Conservation (phyloP, 495 filamentous ascomycete genomes). For the Aspergillus bertholletiae region DNA sequence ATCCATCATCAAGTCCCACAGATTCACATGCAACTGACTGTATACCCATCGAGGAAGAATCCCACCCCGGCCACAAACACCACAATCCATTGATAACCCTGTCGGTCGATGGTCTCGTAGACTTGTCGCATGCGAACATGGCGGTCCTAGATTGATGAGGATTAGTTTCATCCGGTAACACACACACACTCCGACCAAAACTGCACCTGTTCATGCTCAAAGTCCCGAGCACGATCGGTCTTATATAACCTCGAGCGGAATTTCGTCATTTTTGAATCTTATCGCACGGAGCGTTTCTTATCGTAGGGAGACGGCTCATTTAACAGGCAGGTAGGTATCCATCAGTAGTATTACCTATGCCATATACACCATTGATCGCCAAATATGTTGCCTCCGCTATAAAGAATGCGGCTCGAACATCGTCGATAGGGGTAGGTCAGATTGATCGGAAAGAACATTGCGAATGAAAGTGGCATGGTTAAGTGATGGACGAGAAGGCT, state of each 20-base stretch:
- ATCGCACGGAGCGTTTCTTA: too few relatives aligned
- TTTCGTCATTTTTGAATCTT: slow-evolving; percentile 25
- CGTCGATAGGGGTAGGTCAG: background rate
- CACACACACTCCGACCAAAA: background rate
- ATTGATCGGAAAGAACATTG: too few relatives aligned
- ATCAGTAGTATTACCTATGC: too few relatives aligned
- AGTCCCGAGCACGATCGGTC: slow-evolving; percentile 47
- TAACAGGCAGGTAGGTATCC: too few relatives aligned
- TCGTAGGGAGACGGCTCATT: background rate
- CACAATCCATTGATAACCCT: slow-evolving; percentile 45
- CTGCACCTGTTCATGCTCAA: slow-evolving; percentile 46
- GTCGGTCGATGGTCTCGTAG: slow-evolving; percentile 48
- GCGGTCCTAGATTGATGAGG: slow-evolving; percentile 31
- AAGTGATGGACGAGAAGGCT: too few relatives aligned
- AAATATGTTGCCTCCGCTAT: too few relatives aligned
- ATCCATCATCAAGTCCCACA: background rate
- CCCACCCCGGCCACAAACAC: slow-evolving; percentile 61
- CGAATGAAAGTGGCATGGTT: too few relatives aligned
- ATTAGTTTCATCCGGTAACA: background rate
- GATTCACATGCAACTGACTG: slow-evolving; percentile 37
- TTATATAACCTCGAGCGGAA: slow-evolving; percentile 42
- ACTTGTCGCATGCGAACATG: slow-evolving; percentile 47
- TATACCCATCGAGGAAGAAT: slow-evolving; percentile 68
- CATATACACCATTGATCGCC: too few relatives aligned
- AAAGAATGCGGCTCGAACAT: too few relatives aligned